Conservation (phyloP, 371 early-diverging fungal species). For the Mucor irregularis region DNA sequence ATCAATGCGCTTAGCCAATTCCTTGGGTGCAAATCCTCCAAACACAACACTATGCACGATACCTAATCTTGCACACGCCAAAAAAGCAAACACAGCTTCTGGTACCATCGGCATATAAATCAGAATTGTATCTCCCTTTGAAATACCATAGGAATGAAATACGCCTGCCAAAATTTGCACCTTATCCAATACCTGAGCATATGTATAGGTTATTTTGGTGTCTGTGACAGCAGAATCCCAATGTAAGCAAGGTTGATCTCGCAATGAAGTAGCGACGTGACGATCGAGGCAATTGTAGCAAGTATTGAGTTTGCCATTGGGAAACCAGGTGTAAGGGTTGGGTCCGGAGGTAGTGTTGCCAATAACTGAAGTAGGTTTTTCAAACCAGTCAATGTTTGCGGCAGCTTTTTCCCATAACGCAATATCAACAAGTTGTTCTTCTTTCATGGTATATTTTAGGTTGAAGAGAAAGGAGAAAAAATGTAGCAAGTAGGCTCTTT, state of each 20-base stretch:
- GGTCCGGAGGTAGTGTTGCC: conserved; percentile 14
- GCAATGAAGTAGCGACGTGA: conserved; percentile 50
- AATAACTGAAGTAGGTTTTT: conserved; percentile 31
- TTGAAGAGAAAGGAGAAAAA: background rate
- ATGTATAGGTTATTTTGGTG: conserved; percentile 63
- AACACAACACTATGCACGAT: conserved; percentile 80
- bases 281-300: conserved; percentile 94
- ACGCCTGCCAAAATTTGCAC: conserved; percentile 80
- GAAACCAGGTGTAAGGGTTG: conserved; percentile 65
- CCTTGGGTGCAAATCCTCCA: conserved; percentile 81
- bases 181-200: conserved; percentile 65
- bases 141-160: conserved; percentile 68
- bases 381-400: conserved; percentile 41
- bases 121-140: conserved; percentile 81
- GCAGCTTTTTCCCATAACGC: conserved; percentile 35
- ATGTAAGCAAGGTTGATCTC: conserved; percentile 68
- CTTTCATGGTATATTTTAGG: background rate
- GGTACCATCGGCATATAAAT: conserved; percentile 93
- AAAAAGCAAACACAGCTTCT: conserved; percentile 84
- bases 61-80: conserved; percentile 92
- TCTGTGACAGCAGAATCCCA: conserved; percentile 76
- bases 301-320: conserved; percentile 79
- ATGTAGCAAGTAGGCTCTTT: background rate
- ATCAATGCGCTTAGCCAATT: conserved; percentile 80
- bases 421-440: conserved; percentile 9